Conservation (phyloP, 192 early-diverging fungal genomes). For the Fimicolochytrium jonesii region DNA sequence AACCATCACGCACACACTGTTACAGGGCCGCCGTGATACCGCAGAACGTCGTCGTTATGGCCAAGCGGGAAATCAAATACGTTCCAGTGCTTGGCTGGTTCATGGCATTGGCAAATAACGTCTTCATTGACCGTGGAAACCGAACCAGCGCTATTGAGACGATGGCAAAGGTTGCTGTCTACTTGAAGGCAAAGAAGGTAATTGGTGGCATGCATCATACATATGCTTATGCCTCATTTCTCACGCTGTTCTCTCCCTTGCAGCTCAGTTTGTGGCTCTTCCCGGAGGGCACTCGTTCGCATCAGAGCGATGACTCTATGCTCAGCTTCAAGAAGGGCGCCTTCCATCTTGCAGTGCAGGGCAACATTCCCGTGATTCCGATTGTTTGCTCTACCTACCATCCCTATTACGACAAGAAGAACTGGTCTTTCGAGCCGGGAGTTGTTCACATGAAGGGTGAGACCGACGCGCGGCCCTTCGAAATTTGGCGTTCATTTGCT, state of each 20-base stretch:
- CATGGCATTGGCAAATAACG: slow-evolving; percentile 73
- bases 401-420: slow-evolving; percentile 29
- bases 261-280: slow-evolving; percentile 72
- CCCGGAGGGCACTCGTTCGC: slow-evolving; percentile 87
- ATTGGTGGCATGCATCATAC: no score
- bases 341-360: slow-evolving; percentile 88
- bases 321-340: slow-evolving; percentile 97
- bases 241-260: not conserved
- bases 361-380: slow-evolving; percentile 80
- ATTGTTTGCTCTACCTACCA: slow-evolving; percentile 74
- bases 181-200: slow-evolving; percentile 70
- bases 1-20: no score
- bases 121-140: slow-evolving; percentile 88
- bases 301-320: slow-evolving; percentile 61
- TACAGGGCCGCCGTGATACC: slow-evolving; percentile 13
- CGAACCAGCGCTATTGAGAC: slow-evolving; percentile 69
- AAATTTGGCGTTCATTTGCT: not conserved
- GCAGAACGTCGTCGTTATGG: slow-evolving; percentile 15
- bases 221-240: no score
- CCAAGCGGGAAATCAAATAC: slow-evolving; percentile 63
- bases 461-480: not conserved
- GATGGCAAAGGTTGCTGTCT: slow-evolving; percentile 67
- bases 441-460: slow-evolving; percentile 45
- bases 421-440: slow-evolving; percentile 32
- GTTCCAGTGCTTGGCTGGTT: slow-evolving; percentile 73